phyloP scores from a whole-genome alignment of 108 stramenopile genomes.

The Skeletonema potamos region DNA sequence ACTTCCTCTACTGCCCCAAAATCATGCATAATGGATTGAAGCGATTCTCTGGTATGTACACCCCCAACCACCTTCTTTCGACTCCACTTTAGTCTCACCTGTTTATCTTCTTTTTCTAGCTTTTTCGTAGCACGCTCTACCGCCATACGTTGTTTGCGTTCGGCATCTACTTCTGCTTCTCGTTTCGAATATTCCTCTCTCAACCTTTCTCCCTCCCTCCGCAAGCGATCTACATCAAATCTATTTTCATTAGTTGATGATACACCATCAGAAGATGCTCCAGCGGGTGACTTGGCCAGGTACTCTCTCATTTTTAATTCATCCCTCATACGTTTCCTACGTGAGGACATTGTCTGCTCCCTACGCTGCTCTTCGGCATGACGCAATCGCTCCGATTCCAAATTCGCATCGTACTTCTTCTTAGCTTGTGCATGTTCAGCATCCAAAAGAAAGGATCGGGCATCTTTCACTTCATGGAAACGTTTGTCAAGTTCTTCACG shows the following conservation, averaged over 20 bases:
- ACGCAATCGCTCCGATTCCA: constrained; percentile 58
- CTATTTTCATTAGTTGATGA: constrained; percentile 26
- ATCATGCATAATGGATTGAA: constrained; percentile 50
- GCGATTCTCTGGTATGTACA: constrained; percentile 63
- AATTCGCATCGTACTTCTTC: constrained; percentile 60
- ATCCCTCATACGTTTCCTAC: constrained; percentile 72
- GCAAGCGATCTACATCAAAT: constrained; percentile 56
- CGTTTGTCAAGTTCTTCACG: constrained; percentile 33
- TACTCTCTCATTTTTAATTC: constrained; percentile 64
- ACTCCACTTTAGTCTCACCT: constrained; percentile 84
- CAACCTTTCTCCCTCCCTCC: constrained; percentile 62
- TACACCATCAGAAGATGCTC: background rate
- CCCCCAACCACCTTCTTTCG: constrained; percentile 64
- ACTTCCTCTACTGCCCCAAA: constrained; percentile 77
- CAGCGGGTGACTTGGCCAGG: constrained; percentile 19
- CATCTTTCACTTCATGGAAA: constrained; percentile 68
- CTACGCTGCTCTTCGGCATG: constrained; percentile 60
- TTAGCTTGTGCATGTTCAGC: constrained; percentile 55
- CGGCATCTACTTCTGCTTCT: constrained; percentile 43
- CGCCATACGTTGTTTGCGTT: constrained; percentile 31
- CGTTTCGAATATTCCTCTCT: constrained; percentile 61
- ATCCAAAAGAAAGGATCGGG: constrained; percentile 63
- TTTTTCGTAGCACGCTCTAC: constrained; percentile 27
- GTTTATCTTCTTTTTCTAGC: constrained; percentile 59
- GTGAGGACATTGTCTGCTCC: constrained; percentile 64